These are phyloP conservation scores for Helenozyma baotianmanensis DNA, from an alignment of 805 yeast species.

Conservation along the genomic window DNA sequence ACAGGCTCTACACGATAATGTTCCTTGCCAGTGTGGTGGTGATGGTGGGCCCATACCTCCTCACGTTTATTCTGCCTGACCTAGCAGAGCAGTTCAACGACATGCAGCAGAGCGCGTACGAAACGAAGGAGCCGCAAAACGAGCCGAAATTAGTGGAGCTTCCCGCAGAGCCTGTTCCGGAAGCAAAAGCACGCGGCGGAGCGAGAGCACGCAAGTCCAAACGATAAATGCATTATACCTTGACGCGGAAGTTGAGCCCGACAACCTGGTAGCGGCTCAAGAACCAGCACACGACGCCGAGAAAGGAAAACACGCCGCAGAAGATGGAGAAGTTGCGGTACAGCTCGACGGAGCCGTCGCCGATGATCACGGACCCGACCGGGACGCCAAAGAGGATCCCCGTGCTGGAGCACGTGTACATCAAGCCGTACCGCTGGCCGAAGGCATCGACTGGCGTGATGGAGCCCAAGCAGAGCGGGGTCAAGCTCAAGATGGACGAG, in stretches of 20 bases:
- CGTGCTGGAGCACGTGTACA: conserved; percentile 53
- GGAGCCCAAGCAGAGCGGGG: conserved; percentile 67
- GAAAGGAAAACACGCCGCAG: conserved; percentile 37
- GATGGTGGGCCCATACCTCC: conserved; percentile 29
- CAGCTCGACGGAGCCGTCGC: conserved; percentile 22
- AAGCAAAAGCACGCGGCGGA: too few relatives aligned
- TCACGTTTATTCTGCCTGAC: conserved; percentile 32
- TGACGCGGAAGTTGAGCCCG: conserved; percentile 29
- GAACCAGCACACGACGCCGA: conserved; percentile 36
- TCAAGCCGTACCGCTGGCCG: conserved; percentile 66
- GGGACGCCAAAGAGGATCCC: conserved; percentile 36
- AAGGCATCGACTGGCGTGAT: conserved; percentile 60
- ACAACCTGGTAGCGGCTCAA: conserved; percentile 43
- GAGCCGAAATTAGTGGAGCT: too few relatives aligned
- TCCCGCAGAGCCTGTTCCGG: too few relatives aligned
- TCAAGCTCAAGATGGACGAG: conserved; percentile 58
- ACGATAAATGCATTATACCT: too few relatives aligned
- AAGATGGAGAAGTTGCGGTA: conserved; percentile 44
- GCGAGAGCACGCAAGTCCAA: too few relatives aligned
- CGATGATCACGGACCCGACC: conserved; percentile 33
- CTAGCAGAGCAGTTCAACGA: conserved; percentile 29
- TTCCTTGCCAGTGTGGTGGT: conserved; percentile 25
- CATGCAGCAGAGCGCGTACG: conserved; percentile 6
- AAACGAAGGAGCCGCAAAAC: too few relatives aligned
- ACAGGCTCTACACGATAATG: conserved; percentile 29